phyloP scores from a whole-genome alignment of 768 basidiomycete species.

The Mycena rosella region DNA sequence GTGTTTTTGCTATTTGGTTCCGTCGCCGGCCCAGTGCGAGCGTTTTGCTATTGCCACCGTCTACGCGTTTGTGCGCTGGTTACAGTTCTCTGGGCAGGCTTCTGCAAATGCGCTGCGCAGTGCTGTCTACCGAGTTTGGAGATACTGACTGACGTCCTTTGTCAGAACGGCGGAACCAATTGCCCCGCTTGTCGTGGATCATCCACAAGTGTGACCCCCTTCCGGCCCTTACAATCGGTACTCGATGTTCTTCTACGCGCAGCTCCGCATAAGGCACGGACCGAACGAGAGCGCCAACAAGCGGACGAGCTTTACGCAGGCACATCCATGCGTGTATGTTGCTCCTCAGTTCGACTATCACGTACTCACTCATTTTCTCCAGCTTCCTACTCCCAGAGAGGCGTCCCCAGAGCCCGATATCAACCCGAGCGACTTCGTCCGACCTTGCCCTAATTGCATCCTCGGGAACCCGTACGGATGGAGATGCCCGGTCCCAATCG shows the following conservation, averaged over 20 bases:
- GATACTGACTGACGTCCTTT: conserved; percentile 39
- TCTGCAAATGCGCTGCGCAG: background rate
- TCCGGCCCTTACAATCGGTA: conserved; percentile 78
- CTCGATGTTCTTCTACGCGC: conserved; percentile 79
- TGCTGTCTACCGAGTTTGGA: too few species aligned
- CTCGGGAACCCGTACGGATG: conserved; percentile 81
- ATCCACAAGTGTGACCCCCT: conserved; percentile 78
- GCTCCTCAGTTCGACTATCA: conserved; percentile 3
- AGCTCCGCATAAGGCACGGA: conserved; percentile 75
- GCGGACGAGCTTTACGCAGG: conserved; percentile 87
- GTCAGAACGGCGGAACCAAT: conserved; percentile 85
- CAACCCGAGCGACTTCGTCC: conserved; percentile 74
- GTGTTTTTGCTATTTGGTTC: conserved; percentile 46
- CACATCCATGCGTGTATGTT: conserved; percentile 70
- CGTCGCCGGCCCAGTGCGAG: conserved; percentile 1
- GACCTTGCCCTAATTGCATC: conserved; percentile 85
- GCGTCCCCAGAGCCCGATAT: conserved; percentile 82
- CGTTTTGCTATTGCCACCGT: conserved; percentile 6
- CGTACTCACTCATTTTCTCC: conserved; percentile 18
- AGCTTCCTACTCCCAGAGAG: conserved; percentile 85
- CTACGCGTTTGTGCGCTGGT: conserved; percentile 25
- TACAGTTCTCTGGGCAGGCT: background rate
- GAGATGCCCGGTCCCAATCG: conserved; percentile 84
- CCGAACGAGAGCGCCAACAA: conserved; percentile 79
- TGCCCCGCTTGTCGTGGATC: conserved; percentile 85